These are phyloP conservation scores for Chlorophyllum brunneum DNA, from an alignment of 768 basidiomycete genomes.

Conservation along the genomic window DNA sequence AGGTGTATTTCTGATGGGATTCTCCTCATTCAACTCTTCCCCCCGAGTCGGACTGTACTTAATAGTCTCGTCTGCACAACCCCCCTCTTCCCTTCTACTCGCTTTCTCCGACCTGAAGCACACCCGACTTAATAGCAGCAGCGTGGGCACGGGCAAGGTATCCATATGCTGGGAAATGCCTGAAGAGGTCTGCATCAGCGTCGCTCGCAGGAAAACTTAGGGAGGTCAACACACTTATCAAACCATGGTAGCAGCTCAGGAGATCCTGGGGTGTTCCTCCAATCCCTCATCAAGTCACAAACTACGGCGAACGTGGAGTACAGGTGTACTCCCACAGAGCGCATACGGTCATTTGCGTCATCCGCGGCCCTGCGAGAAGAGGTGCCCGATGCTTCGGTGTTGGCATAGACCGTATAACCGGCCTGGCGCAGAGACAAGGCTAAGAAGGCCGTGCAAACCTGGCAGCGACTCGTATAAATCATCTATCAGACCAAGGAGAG, in stretches of 20 bases:
- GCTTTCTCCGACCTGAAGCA: conserved; percentile 21
- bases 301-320: conserved; percentile 40
- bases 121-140: conserved; percentile 21
- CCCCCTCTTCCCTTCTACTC: too few relatives aligned
- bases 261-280: conserved; percentile 44
- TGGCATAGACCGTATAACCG: conserved; percentile 45
- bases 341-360: conserved; percentile 46
- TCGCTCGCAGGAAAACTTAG: not conserved
- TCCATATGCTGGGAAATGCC: conserved; percentile 23
- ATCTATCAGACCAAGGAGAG: not conserved
- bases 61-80: too few relatives aligned
- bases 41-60: too few relatives aligned
- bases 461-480: not conserved
- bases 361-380: conserved; percentile 35
- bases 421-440: conserved; percentile 42
- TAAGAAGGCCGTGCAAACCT: conserved; percentile 48
- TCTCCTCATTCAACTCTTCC: too few relatives aligned
- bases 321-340: conserved; percentile 42
- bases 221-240: conserved; percentile 32
- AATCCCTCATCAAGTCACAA: conserved; percentile 47
- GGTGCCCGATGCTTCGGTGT: conserved; percentile 44
- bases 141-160: conserved; percentile 25
- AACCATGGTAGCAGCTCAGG: conserved; percentile 39
- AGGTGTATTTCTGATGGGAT: too few relatives aligned
- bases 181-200: conserved; percentile 3